These are phyloP conservation scores for Oidiodendron maius DNA, from an alignment of 495 filamentous ascomycete species.

Conservation along the genomic window DNA sequence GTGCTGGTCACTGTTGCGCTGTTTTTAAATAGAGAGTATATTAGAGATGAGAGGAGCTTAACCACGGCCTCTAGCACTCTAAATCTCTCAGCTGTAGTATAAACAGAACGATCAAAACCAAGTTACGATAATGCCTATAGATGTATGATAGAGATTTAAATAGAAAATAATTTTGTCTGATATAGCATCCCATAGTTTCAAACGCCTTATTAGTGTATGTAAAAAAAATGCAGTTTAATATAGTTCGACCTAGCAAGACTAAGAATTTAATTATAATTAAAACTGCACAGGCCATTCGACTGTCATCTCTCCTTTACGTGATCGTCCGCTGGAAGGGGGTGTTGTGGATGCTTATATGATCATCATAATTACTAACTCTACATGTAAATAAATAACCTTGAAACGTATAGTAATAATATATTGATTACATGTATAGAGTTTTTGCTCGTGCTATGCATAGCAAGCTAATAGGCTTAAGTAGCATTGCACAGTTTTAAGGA, in stretches of 20 bases:
- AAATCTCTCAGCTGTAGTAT: not conserved
- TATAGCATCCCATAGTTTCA: not conserved
- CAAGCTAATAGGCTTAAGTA: too few species aligned
- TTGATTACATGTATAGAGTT: too few species aligned
- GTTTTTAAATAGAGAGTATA: conserved; percentile 33
- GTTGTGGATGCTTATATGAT: not conserved
- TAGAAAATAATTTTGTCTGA: not conserved
- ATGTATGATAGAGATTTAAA: not conserved
- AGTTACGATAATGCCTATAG: not conserved
- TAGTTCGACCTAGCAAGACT: not conserved
- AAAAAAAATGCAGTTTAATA: not conserved
- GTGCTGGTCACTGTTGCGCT: conserved; percentile 38
- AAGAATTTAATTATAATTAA: not conserved
- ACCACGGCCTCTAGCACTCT: not conserved
- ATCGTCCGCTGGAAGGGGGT: not conserved
- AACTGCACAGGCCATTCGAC: not conserved
- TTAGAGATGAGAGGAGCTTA: conserved; percentile 20
- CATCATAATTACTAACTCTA: not conserved
- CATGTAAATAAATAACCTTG: not conserved
- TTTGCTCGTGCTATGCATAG: too few species aligned
- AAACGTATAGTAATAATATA: not conserved
- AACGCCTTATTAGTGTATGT: not conserved
- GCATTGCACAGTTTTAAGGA: too few species aligned
- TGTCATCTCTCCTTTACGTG: not conserved
- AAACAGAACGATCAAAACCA: not conserved